Evolutionary conservation across 345 rosid genomes (phyloP).

Genomic region (Ceriops zippeliana): DNA sequence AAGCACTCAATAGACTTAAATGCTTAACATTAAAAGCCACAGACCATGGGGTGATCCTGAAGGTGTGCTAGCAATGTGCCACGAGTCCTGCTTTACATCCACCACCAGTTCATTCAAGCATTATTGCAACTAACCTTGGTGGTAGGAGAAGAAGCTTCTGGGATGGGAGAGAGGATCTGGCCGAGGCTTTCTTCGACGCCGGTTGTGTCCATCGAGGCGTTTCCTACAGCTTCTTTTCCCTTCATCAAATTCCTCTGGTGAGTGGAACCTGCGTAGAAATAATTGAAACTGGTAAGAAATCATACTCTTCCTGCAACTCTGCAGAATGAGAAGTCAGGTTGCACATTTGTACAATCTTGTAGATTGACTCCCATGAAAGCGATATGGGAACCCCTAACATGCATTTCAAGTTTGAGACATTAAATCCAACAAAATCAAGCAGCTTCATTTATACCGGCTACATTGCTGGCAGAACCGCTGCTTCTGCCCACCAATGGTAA

Average conservation of each 20-base stretch:
- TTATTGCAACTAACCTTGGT: conserved; percentile 38
- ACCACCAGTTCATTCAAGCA: conserved; percentile 10
- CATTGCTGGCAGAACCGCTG: conserved; percentile 95
- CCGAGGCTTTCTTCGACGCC: conserved; percentile 51
- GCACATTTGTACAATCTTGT: too few species aligned
- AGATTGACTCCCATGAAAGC: too few species aligned
- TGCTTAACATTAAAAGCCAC: neutral
- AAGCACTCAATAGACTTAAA: conserved; percentile 5
- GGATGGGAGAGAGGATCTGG: conserved; percentile 32
- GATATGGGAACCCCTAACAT: neutral
- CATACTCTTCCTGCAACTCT: neutral
- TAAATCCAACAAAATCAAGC: neutral
- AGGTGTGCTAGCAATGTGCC: neutral
- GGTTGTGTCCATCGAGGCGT: conserved; percentile 56
- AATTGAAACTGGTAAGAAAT: conserved; percentile 2
- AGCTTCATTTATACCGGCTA: conserved; percentile 55
- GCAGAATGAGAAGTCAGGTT: neutral
- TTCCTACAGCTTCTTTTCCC: conserved; percentile 61
- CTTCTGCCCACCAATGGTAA: conserved; percentile 55
- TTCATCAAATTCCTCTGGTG: conserved; percentile 54
- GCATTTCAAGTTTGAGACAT: neutral
- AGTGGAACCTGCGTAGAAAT: conserved; percentile 38
- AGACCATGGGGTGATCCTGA: neutral
- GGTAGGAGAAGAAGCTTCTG: conserved; percentile 31
- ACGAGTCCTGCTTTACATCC: neutral